phyloP scores from a whole-genome alignment of 2,329 filamentous ascomycete species.

The Alternaria sp. region DNA sequence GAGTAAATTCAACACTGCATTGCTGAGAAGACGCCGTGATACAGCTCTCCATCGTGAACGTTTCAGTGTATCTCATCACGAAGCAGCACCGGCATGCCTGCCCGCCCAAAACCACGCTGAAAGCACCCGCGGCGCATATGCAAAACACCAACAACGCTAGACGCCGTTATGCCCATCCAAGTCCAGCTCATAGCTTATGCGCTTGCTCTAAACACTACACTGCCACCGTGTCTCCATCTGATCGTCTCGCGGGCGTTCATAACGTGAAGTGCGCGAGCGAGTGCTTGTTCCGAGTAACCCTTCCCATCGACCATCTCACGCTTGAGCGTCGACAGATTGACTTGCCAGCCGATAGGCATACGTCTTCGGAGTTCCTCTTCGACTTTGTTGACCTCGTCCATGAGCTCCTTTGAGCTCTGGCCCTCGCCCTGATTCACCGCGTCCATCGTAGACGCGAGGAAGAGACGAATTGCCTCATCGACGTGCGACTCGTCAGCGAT shows the following conservation, averaged over 20 bases:
- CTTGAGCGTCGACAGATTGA: constrained; percentile 82
- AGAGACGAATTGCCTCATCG: constrained; percentile 95
- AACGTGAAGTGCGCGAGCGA: constrained; percentile 84
- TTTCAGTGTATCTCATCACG: not conserved
- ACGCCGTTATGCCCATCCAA: not conserved
- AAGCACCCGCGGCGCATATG: not conserved
- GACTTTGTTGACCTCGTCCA: constrained; percentile 85
- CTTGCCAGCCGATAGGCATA: constrained; percentile 94
- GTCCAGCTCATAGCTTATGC: constrained; percentile 5
- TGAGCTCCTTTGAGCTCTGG: constrained; percentile 80
- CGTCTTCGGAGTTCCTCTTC: constrained; percentile 88
- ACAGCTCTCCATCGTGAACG: not conserved
- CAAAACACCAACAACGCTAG: constrained; percentile 1
- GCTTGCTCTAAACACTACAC: constrained; percentile 30
- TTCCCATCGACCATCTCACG: constrained; percentile 92
- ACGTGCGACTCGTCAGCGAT: constrained; percentile 91
- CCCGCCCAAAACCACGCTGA: not conserved
- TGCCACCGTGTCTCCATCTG: constrained; percentile 72
- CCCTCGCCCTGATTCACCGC: constrained; percentile 89
- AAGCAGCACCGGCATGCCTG: not conserved
- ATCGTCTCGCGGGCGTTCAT: constrained; percentile 87
- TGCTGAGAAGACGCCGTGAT: not conserved
- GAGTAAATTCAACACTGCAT: not conserved
- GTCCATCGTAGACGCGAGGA: constrained; percentile 97
- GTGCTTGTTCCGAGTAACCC: constrained; percentile 84